phyloP scores from a whole-genome alignment of 345 rosid species.

The Chamaenerion angustifolium region DNA sequence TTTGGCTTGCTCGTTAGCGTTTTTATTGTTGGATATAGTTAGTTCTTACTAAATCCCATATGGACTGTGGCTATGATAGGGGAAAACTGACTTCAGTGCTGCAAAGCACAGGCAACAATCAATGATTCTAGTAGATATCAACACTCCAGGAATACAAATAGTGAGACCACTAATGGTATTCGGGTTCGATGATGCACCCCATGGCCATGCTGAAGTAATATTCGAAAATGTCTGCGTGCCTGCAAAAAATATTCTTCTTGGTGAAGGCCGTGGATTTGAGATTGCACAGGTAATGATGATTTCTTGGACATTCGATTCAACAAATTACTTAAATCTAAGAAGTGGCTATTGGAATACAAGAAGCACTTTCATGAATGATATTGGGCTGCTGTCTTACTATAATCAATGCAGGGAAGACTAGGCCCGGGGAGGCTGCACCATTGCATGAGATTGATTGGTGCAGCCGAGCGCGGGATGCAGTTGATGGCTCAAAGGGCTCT shows the following conservation, averaged over 20 bases:
- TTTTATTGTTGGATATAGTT: neutral
- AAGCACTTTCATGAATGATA: neutral
- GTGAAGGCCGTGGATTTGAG: slow-evolving; percentile 98
- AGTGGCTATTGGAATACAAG: neutral
- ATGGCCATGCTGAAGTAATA: slow-evolving; percentile 85
- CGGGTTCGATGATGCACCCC: slow-evolving; percentile 98
- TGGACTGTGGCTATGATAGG: slow-evolving; percentile 23
- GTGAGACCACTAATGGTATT: slow-evolving; percentile 79
- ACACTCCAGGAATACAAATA: slow-evolving; percentile 57
- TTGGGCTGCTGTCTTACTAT: slow-evolving; percentile 6
- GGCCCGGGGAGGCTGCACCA: slow-evolving; percentile 99
- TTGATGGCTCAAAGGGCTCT: slow-evolving; percentile 83
- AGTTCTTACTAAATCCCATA: too few species aligned
- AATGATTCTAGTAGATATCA: slow-evolving; percentile 79
- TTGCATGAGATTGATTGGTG: slow-evolving; percentile 91
- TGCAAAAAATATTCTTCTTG: slow-evolving; percentile 70
- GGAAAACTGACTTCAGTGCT: slow-evolving; percentile 75
- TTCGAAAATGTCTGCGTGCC: slow-evolving; percentile 73
- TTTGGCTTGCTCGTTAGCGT: neutral
- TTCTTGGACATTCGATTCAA: neutral
- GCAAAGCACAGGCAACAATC: slow-evolving; percentile 89
- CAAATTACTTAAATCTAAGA: neutral
- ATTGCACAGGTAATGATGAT: slow-evolving; percentile 71
- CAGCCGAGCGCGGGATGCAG: slow-evolving; percentile 97
- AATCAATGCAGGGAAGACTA: slow-evolving; percentile 63